These are phyloP conservation scores for Pseudopithomyces maydicus DNA, from an alignment of 2,329 filamentous ascomycete species.

Conservation along the genomic window DNA sequence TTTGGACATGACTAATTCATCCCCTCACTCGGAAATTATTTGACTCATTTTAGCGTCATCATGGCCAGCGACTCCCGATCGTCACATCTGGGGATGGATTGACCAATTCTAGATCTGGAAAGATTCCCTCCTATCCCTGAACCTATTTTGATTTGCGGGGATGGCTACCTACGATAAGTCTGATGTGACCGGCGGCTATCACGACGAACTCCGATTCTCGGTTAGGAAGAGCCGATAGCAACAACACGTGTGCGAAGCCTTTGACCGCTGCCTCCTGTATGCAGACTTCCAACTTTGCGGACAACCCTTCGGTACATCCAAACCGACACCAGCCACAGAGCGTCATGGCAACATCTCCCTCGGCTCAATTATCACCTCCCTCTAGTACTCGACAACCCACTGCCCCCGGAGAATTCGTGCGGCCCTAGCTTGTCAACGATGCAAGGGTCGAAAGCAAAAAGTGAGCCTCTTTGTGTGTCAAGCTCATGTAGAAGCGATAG, in stretches of 20 bases:
- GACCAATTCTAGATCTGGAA: not conserved
- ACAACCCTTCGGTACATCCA: not conserved
- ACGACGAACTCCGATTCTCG: not conserved
- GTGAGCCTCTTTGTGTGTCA: constrained; percentile 15
- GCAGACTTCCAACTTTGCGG: too few relatives aligned
- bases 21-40: not conserved
- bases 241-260: too few relatives aligned
- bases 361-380: constrained; percentile 5
- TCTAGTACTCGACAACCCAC: constrained; percentile 5
- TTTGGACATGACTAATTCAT: not conserved
- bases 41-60: too few relatives aligned
- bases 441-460: constrained; percentile 32
- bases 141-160: not conserved
- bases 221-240: not conserved
- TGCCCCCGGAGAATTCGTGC: constrained; percentile 24
- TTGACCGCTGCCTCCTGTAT: too few relatives aligned
- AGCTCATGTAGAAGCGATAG: not conserved
- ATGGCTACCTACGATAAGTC: not conserved
- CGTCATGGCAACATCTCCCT: constrained; percentile 10
- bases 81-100: not conserved
- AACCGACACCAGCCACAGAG: not conserved
- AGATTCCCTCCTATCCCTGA: not conserved
- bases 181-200: not conserved
- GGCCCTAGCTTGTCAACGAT: constrained; percentile 31
- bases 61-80: too few relatives aligned